A percentile compares a stretch with the other conserved stretches of the same genome.
Conservation (phyloP, 331 rosid genomes). For the Pyracantha coccinea region DNA sequence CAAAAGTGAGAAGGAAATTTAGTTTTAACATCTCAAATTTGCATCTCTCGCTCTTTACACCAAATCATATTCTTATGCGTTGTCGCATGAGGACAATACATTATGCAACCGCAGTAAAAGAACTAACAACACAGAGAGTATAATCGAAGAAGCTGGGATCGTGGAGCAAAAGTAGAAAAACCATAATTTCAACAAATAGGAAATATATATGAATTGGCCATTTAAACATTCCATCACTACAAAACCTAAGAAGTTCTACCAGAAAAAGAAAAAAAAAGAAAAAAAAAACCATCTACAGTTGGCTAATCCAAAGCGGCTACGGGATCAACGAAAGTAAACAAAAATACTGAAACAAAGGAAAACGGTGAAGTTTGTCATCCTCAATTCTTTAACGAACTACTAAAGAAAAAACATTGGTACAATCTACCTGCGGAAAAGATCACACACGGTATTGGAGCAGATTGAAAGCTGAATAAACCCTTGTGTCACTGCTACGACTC, state of each 20-base stretch:
- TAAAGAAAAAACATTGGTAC: neutral
- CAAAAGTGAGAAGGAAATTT: neutral
- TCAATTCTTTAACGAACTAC: neutral
- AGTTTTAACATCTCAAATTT: neutral
- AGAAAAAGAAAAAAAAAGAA: neutral
- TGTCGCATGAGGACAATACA: neutral
- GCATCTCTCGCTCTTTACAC: neutral
- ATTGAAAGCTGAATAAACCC: neutral
- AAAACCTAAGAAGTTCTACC: neutral
- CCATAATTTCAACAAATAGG: neutral
- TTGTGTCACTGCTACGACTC: neutral
- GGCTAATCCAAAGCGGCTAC: neutral
- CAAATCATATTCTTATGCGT: neutral
- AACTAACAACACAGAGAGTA: neutral
- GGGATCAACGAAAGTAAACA: neutral
- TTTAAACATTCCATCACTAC: neutral
- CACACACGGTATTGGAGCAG: neutral
- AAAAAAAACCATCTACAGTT: neutral
- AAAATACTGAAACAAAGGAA: neutral
- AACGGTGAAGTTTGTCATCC: neutral
- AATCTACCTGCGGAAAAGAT: neutral
- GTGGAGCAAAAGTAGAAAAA: neutral
- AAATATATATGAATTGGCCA: neutral
- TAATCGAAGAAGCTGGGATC: neutral
- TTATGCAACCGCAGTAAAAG: neutral